Conservation (phyloP, 2,329 filamentous ascomycete genomes). For the Aspergillus sp. region DNA sequence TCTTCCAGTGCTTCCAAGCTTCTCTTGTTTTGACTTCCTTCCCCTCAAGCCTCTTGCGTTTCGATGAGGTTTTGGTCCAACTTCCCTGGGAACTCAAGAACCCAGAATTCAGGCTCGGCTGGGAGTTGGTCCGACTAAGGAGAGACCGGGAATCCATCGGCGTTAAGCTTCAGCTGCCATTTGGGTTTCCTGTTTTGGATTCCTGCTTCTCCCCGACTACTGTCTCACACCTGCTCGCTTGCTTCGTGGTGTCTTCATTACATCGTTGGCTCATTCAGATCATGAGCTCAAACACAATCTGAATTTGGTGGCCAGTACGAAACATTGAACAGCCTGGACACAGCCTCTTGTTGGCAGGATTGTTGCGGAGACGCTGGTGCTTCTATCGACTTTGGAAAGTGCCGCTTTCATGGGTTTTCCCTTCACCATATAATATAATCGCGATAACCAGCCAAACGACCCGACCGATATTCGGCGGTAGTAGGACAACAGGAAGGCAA, state of each 20-base stretch:
- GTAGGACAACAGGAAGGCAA: neutral
- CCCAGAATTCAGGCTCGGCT: neutral
- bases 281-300: constrained; percentile 4
- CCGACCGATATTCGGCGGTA: neutral
- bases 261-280: neutral
- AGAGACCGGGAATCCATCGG: neutral
- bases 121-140: neutral
- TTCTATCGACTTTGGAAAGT: neutral
- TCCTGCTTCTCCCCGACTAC: neutral
- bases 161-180: neutral
- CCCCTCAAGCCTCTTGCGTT: neutral
- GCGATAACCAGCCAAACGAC: neutral
- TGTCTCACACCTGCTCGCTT: neutral
- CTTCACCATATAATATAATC: too few species aligned
- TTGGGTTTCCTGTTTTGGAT: neutral
- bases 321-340: neutral
- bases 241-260: neutral
- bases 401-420: too few species aligned
- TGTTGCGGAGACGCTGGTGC: neutral
- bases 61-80: neutral
- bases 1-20: neutral
- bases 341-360: neutral
- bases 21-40: neutral
- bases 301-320: constrained; percentile 4
- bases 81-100: neutral